Evolutionary conservation across 2,329 filamentous ascomycete genomes (phyloP), one percentile per base, ranked within the genome.

Genomic region (Fusarium nodosum): DNA sequence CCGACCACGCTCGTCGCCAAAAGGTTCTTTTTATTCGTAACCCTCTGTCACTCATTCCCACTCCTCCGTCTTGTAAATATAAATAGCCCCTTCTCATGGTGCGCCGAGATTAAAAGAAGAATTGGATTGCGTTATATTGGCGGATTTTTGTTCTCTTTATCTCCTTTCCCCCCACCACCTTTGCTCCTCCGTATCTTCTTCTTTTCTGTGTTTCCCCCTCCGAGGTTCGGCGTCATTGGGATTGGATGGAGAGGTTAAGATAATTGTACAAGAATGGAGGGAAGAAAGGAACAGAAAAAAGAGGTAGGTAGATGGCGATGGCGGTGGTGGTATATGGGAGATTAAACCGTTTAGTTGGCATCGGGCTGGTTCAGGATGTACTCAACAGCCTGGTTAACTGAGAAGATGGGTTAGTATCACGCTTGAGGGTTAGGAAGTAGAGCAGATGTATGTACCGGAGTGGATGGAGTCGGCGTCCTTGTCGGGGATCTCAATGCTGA

Each of bases 401-500:
- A 44, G 26, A 13, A 10, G 28, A 15, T n/a, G 55, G 50, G 57
- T 51, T 41, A 51, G 33, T 30, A 26, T 10, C 3, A 15, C 15
- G 4, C 7, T 7, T 16, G 9, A 12, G 22, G 10, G 9, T 13
- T 24, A 10, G 18, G 16, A 16, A 28, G n/a, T 13, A 7, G 20
- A 9, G 3, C 22, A 22, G 4, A 28, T 34, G 20, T 18, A 28
- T 93, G 75, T 91, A 97, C 94, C 90, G 78, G 93, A 97, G 88
- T 96, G 93, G 82, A 97, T 97, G 72, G 87, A 86, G 82, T 97
- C 94, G 74, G 94, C 94, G 79, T 97, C 93, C 89, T 97, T 97
- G 85, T 97, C 94, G 75, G 94, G 94, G 77, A 97, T 97, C 88
- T 97, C 94, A 81, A 97, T 96, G 91, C 93, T 88, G 79, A 90